Base-by-base conservation (phyloP, 2,329 filamentous ascomycete genomes). In the Calonectria fujianensis region DNA sequence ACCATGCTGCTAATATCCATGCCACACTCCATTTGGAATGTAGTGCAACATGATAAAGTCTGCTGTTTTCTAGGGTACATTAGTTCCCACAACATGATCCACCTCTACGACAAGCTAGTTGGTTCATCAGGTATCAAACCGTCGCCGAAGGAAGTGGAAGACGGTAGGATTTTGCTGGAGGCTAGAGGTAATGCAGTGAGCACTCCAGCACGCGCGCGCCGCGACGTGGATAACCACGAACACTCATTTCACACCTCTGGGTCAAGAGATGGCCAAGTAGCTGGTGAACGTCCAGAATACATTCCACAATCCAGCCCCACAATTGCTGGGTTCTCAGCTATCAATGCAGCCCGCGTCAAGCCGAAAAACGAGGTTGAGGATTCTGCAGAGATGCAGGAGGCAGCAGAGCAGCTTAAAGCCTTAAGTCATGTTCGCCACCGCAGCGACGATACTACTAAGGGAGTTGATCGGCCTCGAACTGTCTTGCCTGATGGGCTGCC, bases 351-450 rank as follows among this genome's bases (percentile, higher is more conserved):
- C 6, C 78, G 82, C 1, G 75, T 76, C 20, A 85, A 85, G 68
- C 74, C 82, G 2, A 86, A 85, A 70, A 80, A 84, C 14, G 84
- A 85, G 18, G 83, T 83, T 8, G 91, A 93, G 79, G 91, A 93
- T 72, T 92, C 91, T n/a, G 91, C 90, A 11, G 92, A 93, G 83
- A 93, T 93, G 91, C 91, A 93, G 78, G 91, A 93, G 82, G 92
- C 92, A 27, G 92, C 92, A 5, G 91, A 93, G 80, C 91, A 93
- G 82, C 86, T 93, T 8, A 93, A 93, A 79, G 91, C 91, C 2
- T 82, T 93, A 52, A 93, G 92, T 77, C 91, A 93, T 79, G 89
- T 93, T 69, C 88, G 91, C 3, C 90, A 90, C 74, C 81, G 87
- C 24, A 90, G 89, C 75, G 89, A 89, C 71, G 89, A 90, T 57